Evolutionary conservation across 129 eudicot genomes (phyloP), one percentile per base, ranked within the genome.

Genomic region (Smallanthus sonchifolius): DNA sequence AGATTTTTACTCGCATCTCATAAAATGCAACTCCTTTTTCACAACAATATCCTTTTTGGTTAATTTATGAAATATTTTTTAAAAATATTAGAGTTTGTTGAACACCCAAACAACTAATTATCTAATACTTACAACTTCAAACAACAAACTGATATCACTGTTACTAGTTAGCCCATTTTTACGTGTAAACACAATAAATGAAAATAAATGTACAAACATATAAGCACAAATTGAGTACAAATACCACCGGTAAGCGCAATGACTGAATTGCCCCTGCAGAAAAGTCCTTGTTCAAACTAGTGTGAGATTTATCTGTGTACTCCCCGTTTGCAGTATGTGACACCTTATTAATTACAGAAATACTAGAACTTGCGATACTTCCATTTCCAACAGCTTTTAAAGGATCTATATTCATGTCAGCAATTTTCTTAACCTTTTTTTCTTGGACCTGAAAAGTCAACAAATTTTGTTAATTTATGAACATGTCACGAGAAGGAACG

Each of bases 191-290:
- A 45, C 47, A 6, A 19, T 54, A 37, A 71, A 20, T 54, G 38
- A 55, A 40, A 40, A 43, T 30, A 60, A 14, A 61, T 24, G 64
- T 37, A 47, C 28, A 54, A 39, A 34, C 37, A 54, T 42, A 72
- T 65, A 43, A 83, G 74, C 80, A 56, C 74, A 63, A 74, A 84
- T 82, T 70, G 71, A 80, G 88, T 86, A 91, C 92, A 84, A 88
- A 92, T 88, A 95, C 99, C 97, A 91, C 90, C 14, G 99, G 97
- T 81, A 95, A 84, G 69, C 86, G 96, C 69, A 91, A 81, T n/a
- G 94, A 85, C 55, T 89, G 77, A 42, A 88, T 78, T 67, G 94
- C 97, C 75, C 85, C 95, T 6, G 91, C 81, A 44, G 97, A 84
- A 15, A 83, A 49, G 74, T 88, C 92, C 71, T 85, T 81, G 87